Base-by-base conservation (phyloP, 768 basidiomycete genomes). In the Lactarius pseudohatsudake region DNA sequence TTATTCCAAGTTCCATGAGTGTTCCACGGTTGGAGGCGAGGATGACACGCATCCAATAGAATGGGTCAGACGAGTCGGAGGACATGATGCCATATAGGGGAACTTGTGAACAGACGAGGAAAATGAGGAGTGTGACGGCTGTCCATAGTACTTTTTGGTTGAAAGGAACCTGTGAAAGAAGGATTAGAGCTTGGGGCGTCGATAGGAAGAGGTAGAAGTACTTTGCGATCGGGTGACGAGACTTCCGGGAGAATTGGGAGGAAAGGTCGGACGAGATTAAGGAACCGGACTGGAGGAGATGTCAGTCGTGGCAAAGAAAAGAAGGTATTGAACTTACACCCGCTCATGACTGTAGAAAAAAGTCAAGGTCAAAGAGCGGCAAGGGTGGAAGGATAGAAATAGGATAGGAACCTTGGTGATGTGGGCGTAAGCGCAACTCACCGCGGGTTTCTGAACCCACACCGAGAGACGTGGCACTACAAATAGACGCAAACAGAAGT, bases 31-130 rank as follows among this genome's bases (percentile, higher is more conserved):
- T 98, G 8, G 94, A 97, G 28, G 97, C 96, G 67, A 99, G 86
- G 80, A 99, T 98, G 81, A 96, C 96, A 79, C 96, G 92, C 91
- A 98, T 95, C 97, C 96, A 98, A 82, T 97, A 98, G 53, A 99
- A 87, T 16, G 97, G 97, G 81, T 99, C 96, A 62, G 94, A 94
- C 71, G 95, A 97, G 84, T 99, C 96, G 66, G 95, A 97, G 34
- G 94, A 97, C 89, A 98, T 96, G 86, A 99, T 98, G 69, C 97
- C 97, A 79, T 98, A 99, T 57, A 99, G 85, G 7, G 97, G 97
- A 38, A 98, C 96, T 81, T 98, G 97, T 32, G 96, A 98, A 84
- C 96, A 98, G 70, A 98, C 96, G 75, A 99, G 80, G 91, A 98
- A 98, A 78, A 99, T 98, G 79, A 98, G 90, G 74, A 99, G 94